Conservation (phyloP, 352 stramenopile species). For the Globisporangium emineosum region DNA sequence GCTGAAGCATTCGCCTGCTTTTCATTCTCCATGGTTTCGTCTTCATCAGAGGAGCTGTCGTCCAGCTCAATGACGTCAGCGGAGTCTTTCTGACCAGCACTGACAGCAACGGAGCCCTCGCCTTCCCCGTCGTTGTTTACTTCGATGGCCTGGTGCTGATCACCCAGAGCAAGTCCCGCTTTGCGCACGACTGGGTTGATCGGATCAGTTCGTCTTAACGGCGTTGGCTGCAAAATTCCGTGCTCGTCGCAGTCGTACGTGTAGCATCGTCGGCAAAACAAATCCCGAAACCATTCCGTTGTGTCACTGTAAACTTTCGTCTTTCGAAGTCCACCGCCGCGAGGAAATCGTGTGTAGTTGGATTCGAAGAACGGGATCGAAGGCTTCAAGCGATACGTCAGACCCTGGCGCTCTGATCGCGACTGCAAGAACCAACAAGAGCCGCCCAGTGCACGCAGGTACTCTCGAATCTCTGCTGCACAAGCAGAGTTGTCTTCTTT, state of each 20-base stretch:
- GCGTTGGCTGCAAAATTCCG: slow-evolving; percentile 67
- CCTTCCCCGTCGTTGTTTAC: not conserved
- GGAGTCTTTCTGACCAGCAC: not conserved
- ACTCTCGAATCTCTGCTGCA: slow-evolving; percentile 7
- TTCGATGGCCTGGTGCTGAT: slow-evolving; percentile 12
- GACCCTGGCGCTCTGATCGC: slow-evolving; percentile 11
- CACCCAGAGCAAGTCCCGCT: slow-evolving; percentile 24
- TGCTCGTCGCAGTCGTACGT: slow-evolving; percentile 90
- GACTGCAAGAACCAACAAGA: slow-evolving; percentile 37
- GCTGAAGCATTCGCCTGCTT: slow-evolving; percentile 20
- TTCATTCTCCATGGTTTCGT: slow-evolving; percentile 19
- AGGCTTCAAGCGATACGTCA: slow-evolving; percentile 34
- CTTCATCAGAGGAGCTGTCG: slow-evolving; percentile 20
- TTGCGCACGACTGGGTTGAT: slow-evolving; percentile 50
- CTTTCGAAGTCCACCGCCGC: slow-evolving; percentile 35
- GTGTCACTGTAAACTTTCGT: slow-evolving; percentile 44
- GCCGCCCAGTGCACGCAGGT: slow-evolving; percentile 10
- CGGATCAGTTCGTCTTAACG: slow-evolving; percentile 42
- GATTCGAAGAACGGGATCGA: slow-evolving; percentile 55
- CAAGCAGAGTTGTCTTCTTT: not conserved
- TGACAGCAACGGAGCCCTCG: not conserved
- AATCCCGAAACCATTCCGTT: slow-evolving; percentile 75
- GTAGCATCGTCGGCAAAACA: slow-evolving; percentile 91
- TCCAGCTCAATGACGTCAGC: slow-evolving; percentile 23
- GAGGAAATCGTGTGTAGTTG: slow-evolving; percentile 36